Evolutionary conservation across 192 early-diverging fungal genomes (phyloP).

Genomic region (Umbelopsis isabellina): DNA sequence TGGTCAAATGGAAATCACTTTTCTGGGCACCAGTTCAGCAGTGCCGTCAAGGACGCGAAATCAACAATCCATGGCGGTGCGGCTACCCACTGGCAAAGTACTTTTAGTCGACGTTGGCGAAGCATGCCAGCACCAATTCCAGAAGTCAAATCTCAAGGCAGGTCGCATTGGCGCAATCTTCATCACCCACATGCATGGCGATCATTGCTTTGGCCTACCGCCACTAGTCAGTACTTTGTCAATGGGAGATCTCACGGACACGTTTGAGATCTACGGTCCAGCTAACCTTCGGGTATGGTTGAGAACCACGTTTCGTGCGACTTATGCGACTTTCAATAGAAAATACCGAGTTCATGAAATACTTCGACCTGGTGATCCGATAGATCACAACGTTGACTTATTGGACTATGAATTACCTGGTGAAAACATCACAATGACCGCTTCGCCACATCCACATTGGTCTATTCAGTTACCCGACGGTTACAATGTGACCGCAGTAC

Average conservation of each 20-base stretch:
- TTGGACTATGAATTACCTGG: constrained; percentile 29
- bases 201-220: constrained; percentile 57
- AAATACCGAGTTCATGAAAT: constrained; percentile 51
- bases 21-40: constrained; percentile 60
- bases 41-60: constrained; percentile 62
- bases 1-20: constrained; percentile 48
- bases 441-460: constrained; percentile 22
- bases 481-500: constrained; percentile 41
- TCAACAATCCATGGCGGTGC: constrained; percentile 52
- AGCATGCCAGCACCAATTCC: constrained; percentile 60
- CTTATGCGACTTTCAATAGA: constrained; percentile 42
- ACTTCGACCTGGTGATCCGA: constrained; percentile 28
- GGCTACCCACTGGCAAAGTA: constrained; percentile 39
- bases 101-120: constrained; percentile 60
- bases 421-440: constrained; percentile 15
- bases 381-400: constrained; percentile 20
- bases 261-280: constrained; percentile 58
- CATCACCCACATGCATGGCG: constrained; percentile 59
- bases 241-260: background rate
- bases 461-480: background rate
- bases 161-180: constrained; percentile 43
- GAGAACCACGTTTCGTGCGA: constrained; percentile 38
- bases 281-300: constrained; percentile 44
- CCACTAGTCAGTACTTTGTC: constrained; percentile 51
- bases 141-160: constrained; percentile 40